These are phyloP conservation scores for Clonostachys rosea DNA, from an alignment of 2,329 filamentous ascomycete species.

Conservation along the genomic window DNA sequence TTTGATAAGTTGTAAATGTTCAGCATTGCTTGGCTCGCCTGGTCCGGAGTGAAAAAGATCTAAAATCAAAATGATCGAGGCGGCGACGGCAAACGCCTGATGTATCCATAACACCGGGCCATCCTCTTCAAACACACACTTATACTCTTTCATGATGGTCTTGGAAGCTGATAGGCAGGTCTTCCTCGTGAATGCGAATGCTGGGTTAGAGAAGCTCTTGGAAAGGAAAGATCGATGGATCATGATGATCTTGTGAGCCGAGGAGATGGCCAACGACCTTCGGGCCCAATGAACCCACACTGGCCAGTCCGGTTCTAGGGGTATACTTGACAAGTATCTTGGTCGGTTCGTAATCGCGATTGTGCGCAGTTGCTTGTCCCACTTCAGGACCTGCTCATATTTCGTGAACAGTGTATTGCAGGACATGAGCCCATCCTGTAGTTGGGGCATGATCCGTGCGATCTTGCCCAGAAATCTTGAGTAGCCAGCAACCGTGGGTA, in stretches of 20 bases:
- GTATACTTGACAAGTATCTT: conserved; percentile 16
- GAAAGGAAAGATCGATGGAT: conserved; percentile 30
- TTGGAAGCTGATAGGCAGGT: conserved; percentile 29
- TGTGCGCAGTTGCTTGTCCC: conserved; percentile 23
- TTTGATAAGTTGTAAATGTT: conserved; percentile 16
- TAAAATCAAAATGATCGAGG: conserved; percentile 18
- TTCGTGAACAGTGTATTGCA: conserved; percentile 23
- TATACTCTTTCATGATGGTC: conserved; percentile 26
- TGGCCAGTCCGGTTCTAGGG: conserved; percentile 17
- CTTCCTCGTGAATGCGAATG: conserved; percentile 22
- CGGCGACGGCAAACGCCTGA: conserved; percentile 18
- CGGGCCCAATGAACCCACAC: conserved; percentile 23
- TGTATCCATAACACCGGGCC: conserved; percentile 16
- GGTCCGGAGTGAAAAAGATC: conserved; percentile 19
- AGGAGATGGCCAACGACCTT: conserved; percentile 26
- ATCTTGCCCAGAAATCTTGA: conserved; percentile 19
- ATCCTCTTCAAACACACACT: conserved; percentile 9
- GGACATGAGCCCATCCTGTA: conserved; percentile 22
- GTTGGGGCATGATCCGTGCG: conserved; percentile 23
- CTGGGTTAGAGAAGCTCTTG: conserved; percentile 21
- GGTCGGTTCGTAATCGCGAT: conserved; percentile 22
- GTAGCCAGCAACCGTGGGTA: conserved; percentile 17
- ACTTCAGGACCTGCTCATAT: conserved; percentile 25
- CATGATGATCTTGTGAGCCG: conserved; percentile 34
- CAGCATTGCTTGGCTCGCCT: conserved; percentile 14